A percentile compares a stretch with the other conserved stretches of the same genome.
phyloP scores from a whole-genome alignment of 345 rosid species.

The Clarkia xantiana region DNA sequence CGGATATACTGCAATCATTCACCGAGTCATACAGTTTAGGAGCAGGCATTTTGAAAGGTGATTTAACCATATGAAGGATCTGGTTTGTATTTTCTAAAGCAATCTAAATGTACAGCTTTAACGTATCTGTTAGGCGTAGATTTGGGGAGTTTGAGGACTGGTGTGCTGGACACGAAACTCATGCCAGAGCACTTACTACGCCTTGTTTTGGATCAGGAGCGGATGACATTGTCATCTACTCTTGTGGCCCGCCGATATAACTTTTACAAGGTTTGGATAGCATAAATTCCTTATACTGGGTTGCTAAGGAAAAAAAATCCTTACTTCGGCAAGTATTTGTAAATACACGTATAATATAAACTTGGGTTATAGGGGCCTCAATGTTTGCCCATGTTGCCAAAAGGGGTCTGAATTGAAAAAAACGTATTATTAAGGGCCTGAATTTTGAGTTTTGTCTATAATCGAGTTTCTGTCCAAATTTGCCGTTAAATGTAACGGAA shows the following conservation, averaged over 20 bases:
- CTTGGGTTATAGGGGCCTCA: no score
- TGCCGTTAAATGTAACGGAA: no score
- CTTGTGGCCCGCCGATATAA: slow-evolving; percentile 37
- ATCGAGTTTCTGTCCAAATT: no score
- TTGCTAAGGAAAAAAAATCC: background rate
- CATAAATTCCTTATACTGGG: background rate
- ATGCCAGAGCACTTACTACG: slow-evolving; percentile 73
- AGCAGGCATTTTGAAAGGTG: slow-evolving; percentile 60
- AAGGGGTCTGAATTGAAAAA: no score
- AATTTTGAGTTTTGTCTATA: no score
- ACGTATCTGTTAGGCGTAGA: slow-evolving; percentile 23
- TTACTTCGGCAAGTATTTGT: background rate
- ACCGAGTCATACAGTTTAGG: slow-evolving; percentile 58
- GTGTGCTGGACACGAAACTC: slow-evolving; percentile 62
- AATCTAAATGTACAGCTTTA: background rate
- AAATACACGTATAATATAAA: background rate
- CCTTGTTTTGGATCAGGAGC: slow-evolving; percentile 51
- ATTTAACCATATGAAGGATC: slow-evolving; percentile 2
- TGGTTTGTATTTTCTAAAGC: background rate
- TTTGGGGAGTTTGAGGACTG: slow-evolving; percentile 39
- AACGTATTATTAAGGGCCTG: no score
- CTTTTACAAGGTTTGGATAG: slow-evolving; percentile 66
- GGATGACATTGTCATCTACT: slow-evolving; percentile 20
- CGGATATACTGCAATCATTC: slow-evolving; percentile 49
- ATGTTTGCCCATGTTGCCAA: no score